phyloP scores from a whole-genome alignment of 306 rosid species.

The Glycyrrhiza uralensis region DNA sequence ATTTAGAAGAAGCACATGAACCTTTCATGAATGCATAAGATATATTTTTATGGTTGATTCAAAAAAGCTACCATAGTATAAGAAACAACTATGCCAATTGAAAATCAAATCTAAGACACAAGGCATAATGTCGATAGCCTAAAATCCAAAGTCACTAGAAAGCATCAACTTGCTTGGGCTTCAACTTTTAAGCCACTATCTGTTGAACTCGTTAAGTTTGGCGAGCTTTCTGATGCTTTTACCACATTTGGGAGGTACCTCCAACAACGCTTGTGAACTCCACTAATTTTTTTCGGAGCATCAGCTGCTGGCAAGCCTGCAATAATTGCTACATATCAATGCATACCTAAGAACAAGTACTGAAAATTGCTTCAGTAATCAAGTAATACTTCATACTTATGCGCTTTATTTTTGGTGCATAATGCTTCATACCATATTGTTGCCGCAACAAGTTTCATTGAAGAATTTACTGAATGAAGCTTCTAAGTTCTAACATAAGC shows the following conservation, averaged over 20 bases:
- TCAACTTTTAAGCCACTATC: slow-evolving; percentile 51
- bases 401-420: not conserved
- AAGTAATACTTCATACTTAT: not conserved
- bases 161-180: slow-evolving; percentile 50
- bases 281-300: slow-evolving; percentile 86
- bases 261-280: slow-evolving; percentile 99
- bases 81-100: slow-evolving; percentile 16
- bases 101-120: slow-evolving; percentile 19
- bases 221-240: slow-evolving; percentile 36
- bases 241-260: slow-evolving; percentile 56
- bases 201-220: slow-evolving; percentile 34
- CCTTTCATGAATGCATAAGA: slow-evolving; percentile 23
- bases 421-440: not conserved
- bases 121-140: slow-evolving; percentile 7
- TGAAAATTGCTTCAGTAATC: not conserved
- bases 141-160: slow-evolving; percentile 15
- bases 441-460: not conserved
- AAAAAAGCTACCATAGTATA: slow-evolving; percentile 20
- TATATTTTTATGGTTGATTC: not conserved
- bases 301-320: slow-evolving; percentile 71
- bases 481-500: not conserved
- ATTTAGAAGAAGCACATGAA: slow-evolving; percentile 12
- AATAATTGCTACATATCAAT: slow-evolving; percentile 29
- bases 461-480: not conserved
- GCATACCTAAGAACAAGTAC: slow-evolving; percentile 8